Percentiles rank a stretch among this genome's conserved stretches.
Evolutionary conservation across 805 yeast species (phyloP).

Genomic region (Zygosaccharomyces rouxii): DNA sequence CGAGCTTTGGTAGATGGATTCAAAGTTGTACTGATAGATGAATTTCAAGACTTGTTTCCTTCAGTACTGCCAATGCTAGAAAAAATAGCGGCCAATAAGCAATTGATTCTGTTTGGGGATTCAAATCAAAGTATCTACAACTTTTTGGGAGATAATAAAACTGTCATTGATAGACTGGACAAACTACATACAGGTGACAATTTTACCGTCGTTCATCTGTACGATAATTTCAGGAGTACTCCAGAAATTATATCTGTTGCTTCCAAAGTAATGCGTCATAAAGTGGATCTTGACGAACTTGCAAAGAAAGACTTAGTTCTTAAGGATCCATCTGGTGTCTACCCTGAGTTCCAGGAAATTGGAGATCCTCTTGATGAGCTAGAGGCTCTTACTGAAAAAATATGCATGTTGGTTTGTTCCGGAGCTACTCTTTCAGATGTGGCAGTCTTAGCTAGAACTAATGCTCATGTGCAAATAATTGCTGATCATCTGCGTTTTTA

Average conservation of each 20-base stretch:
- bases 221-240: constrained; percentile 57
- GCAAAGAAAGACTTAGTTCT: constrained; percentile 9
- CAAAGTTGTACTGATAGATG: constrained; percentile 57
- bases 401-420: constrained; percentile 22
- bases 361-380: constrained; percentile 20
- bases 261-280: constrained; percentile 17
- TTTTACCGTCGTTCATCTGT: constrained; percentile 36
- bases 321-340: constrained; percentile 17
- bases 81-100: constrained; percentile 40
- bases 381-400: constrained; percentile 23
- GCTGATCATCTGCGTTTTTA: constrained; percentile 37
- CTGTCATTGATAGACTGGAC: constrained; percentile 30
- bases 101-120: constrained; percentile 67
- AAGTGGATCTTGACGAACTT: not conserved
- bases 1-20: constrained; percentile 18
- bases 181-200: constrained; percentile 12
- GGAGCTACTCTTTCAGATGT: constrained; percentile 39
- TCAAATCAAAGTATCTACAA: constrained; percentile 65
- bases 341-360: constrained; percentile 15
- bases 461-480: constrained; percentile 43
- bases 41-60: constrained; percentile 66
- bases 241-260: constrained; percentile 52
- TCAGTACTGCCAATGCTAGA: constrained; percentile 44
- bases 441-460: constrained; percentile 50
- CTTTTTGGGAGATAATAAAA: constrained; percentile 52